Evolutionary conservation across 164 flowering plant species (phyloP).

Genomic region (Litsea cubeba): DNA sequence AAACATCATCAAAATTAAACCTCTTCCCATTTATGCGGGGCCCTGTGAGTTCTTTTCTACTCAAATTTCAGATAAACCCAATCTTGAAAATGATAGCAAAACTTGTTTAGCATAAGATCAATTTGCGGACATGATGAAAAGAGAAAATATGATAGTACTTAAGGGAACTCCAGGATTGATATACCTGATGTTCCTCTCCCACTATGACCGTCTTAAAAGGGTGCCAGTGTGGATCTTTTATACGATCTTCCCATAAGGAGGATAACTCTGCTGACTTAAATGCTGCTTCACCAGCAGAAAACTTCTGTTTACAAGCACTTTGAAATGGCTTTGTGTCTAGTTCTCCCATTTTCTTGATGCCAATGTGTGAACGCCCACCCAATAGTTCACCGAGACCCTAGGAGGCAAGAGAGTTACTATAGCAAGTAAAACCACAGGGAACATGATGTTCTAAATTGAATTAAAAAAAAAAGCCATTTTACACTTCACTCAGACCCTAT

Average conservation of each 20-base stretch:
- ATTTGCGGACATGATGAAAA: no score
- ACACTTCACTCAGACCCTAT: slow-evolving; percentile 50
- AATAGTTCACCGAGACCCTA: slow-evolving; percentile 57
- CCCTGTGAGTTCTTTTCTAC: no score
- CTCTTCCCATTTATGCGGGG: no score
- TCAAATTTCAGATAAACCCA: no score
- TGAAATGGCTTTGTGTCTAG: slow-evolving; percentile 44
- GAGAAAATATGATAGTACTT: no score
- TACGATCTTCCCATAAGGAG: slow-evolving; percentile 34
- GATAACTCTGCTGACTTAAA: slow-evolving; percentile 20
- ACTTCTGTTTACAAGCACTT: slow-evolving; percentile 23
- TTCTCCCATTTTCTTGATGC: slow-evolving; percentile 87
- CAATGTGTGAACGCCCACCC: slow-evolving; percentile 32
- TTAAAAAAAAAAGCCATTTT: no score
- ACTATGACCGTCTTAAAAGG: slow-evolving; percentile 23
- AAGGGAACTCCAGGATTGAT: not conserved
- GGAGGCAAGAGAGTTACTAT: not conserved
- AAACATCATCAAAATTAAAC: no score
- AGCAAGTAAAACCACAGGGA: not conserved
- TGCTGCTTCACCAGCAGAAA: slow-evolving; percentile 24
- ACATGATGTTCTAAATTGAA: no score
- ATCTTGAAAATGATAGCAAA: no score
- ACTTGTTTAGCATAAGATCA: no score
- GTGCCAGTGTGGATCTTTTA: slow-evolving; percentile 32
- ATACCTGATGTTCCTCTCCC: slow-evolving; percentile 25